Evolutionary conservation across 805 yeast species (phyloP), one percentile per base, ranked within the genome.

Genomic region (Cyberlindnera suaveolens): DNA sequence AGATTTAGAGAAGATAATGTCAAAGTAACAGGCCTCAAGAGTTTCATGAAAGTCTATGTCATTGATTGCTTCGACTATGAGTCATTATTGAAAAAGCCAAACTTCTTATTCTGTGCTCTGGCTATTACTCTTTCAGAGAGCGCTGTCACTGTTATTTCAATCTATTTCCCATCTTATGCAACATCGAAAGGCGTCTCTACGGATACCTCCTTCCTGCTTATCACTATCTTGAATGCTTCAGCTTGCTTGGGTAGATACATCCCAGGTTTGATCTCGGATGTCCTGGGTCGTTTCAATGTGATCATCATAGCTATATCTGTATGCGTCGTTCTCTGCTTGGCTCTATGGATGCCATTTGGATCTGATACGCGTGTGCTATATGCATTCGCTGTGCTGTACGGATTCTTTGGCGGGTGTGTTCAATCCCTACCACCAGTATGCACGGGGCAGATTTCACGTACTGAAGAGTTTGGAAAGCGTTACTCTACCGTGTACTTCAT

Each of bases 361-460:
- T 53, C 52, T 46, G 62, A 48, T 42, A 46, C 53, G 13, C 63
- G 51, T 17, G 72, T 57, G 7, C 57, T 63, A 36, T 72, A 67
- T 58, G 72, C 70, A 2, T 78, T 75, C 44, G 60, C 77, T 3
- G 64, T 62, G 1, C 51, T 74, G 5, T 78, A 72, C 56, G 86
- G 86, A 0, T 71, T 79, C 44, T 64, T 72, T 39, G 68, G 80
- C 4, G 77, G 82, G 4, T 71, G 83, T 1, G 73, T 78, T 4
- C 63, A 79, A 39, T 71, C 83, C 3, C 54, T 79, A 36, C 72
- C 78, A 14, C 84, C 85, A 2, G 78, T 75, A 3, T 75, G 83
- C 51, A 65, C 76, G 31, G 82, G 80, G 1, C 78, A 75, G 40
- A 75, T 80, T 31, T 75, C 82, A 15, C 70, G 73, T 41, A 70